These are phyloP conservation scores for Flaveria sonorensis DNA, from an alignment of 129 eudicot species.

Conservation along the genomic window DNA sequence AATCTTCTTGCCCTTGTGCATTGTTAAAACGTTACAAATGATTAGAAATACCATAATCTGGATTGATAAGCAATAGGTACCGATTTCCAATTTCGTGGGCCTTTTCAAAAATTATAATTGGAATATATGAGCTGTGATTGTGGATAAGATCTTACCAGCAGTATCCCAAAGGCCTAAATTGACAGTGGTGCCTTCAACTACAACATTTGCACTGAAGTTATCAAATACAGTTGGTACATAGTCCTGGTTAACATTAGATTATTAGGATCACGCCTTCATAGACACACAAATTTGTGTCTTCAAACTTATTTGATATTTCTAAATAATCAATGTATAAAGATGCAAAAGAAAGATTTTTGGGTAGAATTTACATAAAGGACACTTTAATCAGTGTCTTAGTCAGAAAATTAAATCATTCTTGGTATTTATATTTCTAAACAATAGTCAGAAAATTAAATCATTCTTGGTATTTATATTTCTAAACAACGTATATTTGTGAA, in stretches of 20 bases:
- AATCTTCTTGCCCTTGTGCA: conserved; percentile 84
- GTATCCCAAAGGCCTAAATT: conserved; percentile 99
- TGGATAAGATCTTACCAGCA: conserved; percentile 60
- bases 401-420: neutral
- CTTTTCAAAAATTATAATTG: neutral
- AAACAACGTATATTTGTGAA: too few species aligned
- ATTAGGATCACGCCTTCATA: conserved; percentile 21
- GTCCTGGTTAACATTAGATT: conserved; percentile 53
- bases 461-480: neutral
- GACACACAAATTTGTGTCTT: conserved; percentile 13
- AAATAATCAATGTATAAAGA: neutral
- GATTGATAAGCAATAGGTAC: neutral
- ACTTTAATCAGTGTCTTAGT: neutral
- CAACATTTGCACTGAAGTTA: conserved; percentile 97
- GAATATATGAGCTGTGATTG: neutral
- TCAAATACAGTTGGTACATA: conserved; percentile 95
- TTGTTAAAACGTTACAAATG: conserved; percentile 12
- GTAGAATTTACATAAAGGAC: neutral
- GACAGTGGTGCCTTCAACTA: conserved; percentile 92
- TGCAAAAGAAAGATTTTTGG: neutral
- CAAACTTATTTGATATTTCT: conserved; percentile 3
- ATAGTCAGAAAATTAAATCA: neutral
- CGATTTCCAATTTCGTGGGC: neutral
- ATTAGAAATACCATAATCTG: conserved; percentile 15
- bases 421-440: too few species aligned